Percentiles rank a stretch among this genome's conserved stretches.
phyloP scores from a whole-genome alignment of 768 basidiomycete genomes.

The Panaeolus papilionaceus region DNA sequence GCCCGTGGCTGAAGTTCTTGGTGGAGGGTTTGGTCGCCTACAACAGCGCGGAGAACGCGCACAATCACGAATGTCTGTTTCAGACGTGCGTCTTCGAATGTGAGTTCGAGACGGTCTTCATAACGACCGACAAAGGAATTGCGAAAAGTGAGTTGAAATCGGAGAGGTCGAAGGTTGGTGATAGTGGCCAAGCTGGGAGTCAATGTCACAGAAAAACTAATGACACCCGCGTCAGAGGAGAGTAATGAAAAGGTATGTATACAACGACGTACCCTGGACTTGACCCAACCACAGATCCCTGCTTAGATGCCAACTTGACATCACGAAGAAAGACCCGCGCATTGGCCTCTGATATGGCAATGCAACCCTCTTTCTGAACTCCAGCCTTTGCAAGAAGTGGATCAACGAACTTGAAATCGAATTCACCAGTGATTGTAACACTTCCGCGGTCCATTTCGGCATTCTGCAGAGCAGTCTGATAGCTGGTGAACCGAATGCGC shows the following conservation, averaged over 20 bases:
- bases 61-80: constrained; percentile 55
- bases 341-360: constrained; percentile 37
- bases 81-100: constrained; percentile 53
- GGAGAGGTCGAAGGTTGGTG: constrained; percentile 30
- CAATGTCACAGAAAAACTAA: constrained; percentile 21
- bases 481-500: constrained; percentile 44
- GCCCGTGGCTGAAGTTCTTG: constrained; percentile 48
- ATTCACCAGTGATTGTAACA: constrained; percentile 45
- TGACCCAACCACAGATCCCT: constrained; percentile 34
- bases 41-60: constrained; percentile 47
- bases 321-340: constrained; percentile 36
- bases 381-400: constrained; percentile 35
- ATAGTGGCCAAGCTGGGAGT: constrained; percentile 29
- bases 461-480: constrained; percentile 52
- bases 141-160: constrained; percentile 39
- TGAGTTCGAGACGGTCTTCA: constrained; percentile 58
- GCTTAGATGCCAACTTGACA: constrained; percentile 36
- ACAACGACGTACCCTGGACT: constrained; percentile 18
- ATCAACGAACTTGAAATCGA: constrained; percentile 62
- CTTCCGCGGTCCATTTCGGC: constrained; percentile 63
- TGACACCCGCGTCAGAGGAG: constrained; percentile 1
- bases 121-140: constrained; percentile 51
- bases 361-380: constrained; percentile 22
- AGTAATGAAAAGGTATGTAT: background rate
- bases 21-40: constrained; percentile 54